Evolutionary conservation across 805 yeast species (phyloP).

Genomic region (Spathaspora girioi): DNA sequence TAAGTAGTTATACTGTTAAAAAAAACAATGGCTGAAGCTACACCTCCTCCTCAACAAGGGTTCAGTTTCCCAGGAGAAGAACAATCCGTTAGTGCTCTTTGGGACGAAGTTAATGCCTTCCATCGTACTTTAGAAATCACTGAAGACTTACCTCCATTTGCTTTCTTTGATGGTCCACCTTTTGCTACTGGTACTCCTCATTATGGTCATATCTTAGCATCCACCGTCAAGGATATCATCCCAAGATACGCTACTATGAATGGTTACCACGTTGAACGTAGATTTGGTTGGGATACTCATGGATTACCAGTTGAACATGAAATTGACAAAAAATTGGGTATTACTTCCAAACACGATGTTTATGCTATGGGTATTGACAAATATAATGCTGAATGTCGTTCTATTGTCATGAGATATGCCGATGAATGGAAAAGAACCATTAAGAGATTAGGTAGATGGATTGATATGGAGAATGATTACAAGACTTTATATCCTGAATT

Average conservation of each 20-base stretch:
- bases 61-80: constrained; percentile 89
- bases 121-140: constrained; percentile 79
- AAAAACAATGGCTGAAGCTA: constrained; percentile 15
- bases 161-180: constrained; percentile 99
- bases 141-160: constrained; percentile 79
- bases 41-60: constrained; percentile 10
- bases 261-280: constrained; percentile 92
- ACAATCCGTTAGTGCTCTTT: constrained; percentile 69
- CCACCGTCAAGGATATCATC: constrained; percentile 94
- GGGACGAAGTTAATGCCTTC: constrained; percentile 96
- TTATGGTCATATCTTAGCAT: constrained; percentile 95
- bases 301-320: constrained; percentile 98
- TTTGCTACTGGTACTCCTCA: constrained; percentile 99
- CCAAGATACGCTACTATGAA: constrained; percentile 98
- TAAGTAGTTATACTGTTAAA: background rate
- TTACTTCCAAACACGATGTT: constrained; percentile 91
- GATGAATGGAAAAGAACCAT: constrained; percentile 91
- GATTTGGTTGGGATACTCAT: constrained; percentile 99
- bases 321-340: constrained; percentile 94
- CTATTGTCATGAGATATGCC: constrained; percentile 97
- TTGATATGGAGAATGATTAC: constrained; percentile 97
- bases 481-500: constrained; percentile 92
- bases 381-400: constrained; percentile 91
- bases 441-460: constrained; percentile 97
- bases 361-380: constrained; percentile 90